phyloP scores from a whole-genome alignment of 257 asterid genomes.

The Jacaranda mimosifolia region DNA sequence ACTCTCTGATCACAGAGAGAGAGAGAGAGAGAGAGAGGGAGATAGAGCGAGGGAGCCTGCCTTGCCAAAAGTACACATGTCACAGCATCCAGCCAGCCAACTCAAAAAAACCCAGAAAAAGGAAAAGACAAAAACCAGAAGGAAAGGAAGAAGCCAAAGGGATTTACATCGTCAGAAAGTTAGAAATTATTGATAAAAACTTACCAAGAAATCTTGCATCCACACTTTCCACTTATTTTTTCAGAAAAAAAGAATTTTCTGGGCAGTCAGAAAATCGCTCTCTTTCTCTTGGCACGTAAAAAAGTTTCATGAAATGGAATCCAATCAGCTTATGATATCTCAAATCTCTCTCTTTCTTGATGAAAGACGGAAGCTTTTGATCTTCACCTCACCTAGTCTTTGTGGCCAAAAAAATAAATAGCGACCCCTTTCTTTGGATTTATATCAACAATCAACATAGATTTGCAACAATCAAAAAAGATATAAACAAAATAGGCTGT shows the following conservation, averaged over 20 bases:
- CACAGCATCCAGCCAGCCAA: constrained; percentile 31
- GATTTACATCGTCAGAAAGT: neutral
- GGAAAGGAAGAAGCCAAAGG: neutral
- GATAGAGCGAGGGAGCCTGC: neutral
- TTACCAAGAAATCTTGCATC: constrained; percentile 44
- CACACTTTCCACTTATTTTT: constrained; percentile 13
- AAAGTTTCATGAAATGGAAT: constrained; percentile 32
- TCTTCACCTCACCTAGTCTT: constrained; percentile 32
- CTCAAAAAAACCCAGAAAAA: constrained; percentile 25
- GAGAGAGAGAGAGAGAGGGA: neutral
- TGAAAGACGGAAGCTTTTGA: constrained; percentile 44
- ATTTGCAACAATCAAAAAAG: constrained; percentile 9
- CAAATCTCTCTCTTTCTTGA: constrained; percentile 46
- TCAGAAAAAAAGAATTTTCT: constrained; percentile 8
- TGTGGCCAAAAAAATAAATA: constrained; percentile 55
- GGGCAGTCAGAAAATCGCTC: constrained; percentile 27
- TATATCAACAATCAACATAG: constrained; percentile 29
- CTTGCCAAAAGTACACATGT: constrained; percentile 15
- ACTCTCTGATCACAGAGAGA: neutral
- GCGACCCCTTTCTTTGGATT: constrained; percentile 36
- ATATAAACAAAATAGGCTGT: too few relatives aligned
- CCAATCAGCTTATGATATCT: constrained; percentile 31
- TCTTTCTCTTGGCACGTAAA: neutral
- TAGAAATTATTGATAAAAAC: constrained; percentile 11
- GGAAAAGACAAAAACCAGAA: neutral